Evolutionary conservation across 2,329 filamentous ascomycete genomes (phyloP).

Genomic region (Fusarium floridanum): DNA sequence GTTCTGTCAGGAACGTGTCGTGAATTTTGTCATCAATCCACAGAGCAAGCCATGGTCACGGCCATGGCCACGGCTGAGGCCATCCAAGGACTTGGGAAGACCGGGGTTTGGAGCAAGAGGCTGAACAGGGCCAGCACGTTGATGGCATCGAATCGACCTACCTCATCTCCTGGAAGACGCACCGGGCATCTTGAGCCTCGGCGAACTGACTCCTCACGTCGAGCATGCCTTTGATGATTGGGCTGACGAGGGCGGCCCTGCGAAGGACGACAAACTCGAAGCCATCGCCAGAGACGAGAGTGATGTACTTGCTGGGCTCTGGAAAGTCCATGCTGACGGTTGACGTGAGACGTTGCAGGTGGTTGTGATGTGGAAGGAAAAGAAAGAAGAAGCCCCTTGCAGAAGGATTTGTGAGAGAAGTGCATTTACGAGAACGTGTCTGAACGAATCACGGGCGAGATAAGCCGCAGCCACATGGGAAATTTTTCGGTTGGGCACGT

Average conservation of each 20-base stretch:
- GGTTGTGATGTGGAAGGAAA: slow-evolving; percentile 13
- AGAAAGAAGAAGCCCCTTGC: slow-evolving; percentile 14
- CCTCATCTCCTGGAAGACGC: slow-evolving; percentile 80
- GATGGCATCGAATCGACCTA: slow-evolving; percentile 52
- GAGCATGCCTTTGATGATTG: slow-evolving; percentile 80
- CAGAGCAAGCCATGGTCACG: slow-evolving; percentile 18
- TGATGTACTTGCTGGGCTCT: slow-evolving; percentile 75
- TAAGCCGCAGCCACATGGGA: slow-evolving; percentile 14
- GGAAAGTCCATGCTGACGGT: slow-evolving; percentile 41
- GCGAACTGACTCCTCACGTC: slow-evolving; percentile 76
- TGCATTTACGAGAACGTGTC: slow-evolving; percentile 28
- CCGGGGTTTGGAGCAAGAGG: slow-evolving; percentile 8
- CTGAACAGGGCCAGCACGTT: slow-evolving; percentile 22
- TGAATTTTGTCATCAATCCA: slow-evolving; percentile 56
- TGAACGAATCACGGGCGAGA: slow-evolving; percentile 24
- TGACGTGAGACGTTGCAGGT: not conserved
- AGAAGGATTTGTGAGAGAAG: slow-evolving; percentile 26
- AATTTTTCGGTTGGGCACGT: slow-evolving; percentile 39
- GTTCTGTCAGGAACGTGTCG: slow-evolving; percentile 64
- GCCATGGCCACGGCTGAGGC: slow-evolving; percentile 5
- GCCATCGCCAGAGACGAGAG: slow-evolving; percentile 80
- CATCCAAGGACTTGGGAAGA: slow-evolving; percentile 1
- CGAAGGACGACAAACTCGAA: slow-evolving; percentile 82
- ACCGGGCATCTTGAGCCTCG: slow-evolving; percentile 74
- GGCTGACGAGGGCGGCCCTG: slow-evolving; percentile 77